Evolutionary conservation across 2,329 filamentous ascomycete genomes (phyloP).

Genomic region (Colletotrichum abscissum): DNA sequence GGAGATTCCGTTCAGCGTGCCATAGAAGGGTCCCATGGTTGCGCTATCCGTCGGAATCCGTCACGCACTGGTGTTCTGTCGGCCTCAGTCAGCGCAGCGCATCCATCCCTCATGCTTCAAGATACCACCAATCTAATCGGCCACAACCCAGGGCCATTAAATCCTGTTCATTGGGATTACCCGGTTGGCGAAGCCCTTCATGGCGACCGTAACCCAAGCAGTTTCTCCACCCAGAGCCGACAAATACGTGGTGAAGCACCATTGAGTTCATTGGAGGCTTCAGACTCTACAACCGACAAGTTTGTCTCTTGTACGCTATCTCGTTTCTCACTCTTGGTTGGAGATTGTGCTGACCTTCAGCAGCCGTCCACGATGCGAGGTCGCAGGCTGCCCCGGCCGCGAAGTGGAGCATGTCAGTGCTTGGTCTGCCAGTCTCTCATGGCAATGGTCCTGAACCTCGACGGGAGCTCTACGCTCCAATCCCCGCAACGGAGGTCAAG

Average conservation of each 20-base stretch:
- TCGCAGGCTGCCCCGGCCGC: background rate
- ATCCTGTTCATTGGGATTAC: background rate
- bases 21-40: background rate
- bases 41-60: background rate
- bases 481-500: constrained; percentile 51
- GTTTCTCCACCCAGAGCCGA: background rate
- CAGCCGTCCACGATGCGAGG: background rate
- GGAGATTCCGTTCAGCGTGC: background rate
- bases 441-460: constrained; percentile 49
- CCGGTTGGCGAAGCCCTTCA: no score
- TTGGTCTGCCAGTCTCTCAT: background rate
- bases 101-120: background rate
- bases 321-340: background rate
- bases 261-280: no score
- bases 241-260: background rate
- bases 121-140: background rate
- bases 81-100: background rate
- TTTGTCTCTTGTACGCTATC: background rate
- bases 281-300: background rate
- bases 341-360: background rate
- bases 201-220: background rate
- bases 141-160: background rate
- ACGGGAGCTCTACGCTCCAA: constrained; percentile 38
- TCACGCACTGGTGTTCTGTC: background rate
- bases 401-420: background rate